A percentile compares a stretch with the other conserved stretches of the same genome.
These are phyloP conservation scores for Cucurbita ficifolia DNA, from an alignment of 306 rosid species.

Conservation along the genomic window DNA sequence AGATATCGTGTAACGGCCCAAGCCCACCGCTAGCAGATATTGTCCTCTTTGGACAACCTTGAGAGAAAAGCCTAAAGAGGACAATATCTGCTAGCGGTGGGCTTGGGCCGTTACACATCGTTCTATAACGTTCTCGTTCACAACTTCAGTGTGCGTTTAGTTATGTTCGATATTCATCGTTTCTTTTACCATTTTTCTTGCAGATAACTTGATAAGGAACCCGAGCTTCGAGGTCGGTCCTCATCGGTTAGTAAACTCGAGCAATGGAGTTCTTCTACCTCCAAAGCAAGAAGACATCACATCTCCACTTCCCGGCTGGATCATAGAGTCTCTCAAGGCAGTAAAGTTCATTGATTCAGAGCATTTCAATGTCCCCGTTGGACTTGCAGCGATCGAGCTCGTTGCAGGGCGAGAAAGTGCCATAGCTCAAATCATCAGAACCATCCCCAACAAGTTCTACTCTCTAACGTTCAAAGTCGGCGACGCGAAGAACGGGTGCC, in stretches of 20 bases:
- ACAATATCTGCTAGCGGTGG: too few species aligned
- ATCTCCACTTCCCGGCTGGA: slow-evolving; percentile 94
- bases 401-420: slow-evolving; percentile 92
- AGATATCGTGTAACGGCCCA: background rate
- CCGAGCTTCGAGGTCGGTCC: slow-evolving; percentile 82
- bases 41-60: too few species aligned
- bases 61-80: too few species aligned
- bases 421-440: slow-evolving; percentile 65
- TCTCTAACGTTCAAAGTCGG: slow-evolving; percentile 54
- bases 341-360: slow-evolving; percentile 60
- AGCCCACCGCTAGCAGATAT: too few species aligned
- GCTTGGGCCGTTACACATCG: too few species aligned
- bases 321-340: slow-evolving; percentile 80
- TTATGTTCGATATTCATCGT: background rate
- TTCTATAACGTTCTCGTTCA: background rate
- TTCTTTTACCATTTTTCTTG: background rate
- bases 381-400: slow-evolving; percentile 60
- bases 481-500: slow-evolving; percentile 83
- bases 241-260: slow-evolving; percentile 54
- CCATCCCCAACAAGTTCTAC: slow-evolving; percentile 43
- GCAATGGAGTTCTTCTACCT: slow-evolving; percentile 77
- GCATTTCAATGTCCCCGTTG: slow-evolving; percentile 54
- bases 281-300: slow-evolving; percentile 66
- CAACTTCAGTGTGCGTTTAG: background rate
- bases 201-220: slow-evolving; percentile 75